Evolutionary conservation across 1,284 basidiomycete species (phyloP).

Genomic region (Ganoderma boninense): DNA sequence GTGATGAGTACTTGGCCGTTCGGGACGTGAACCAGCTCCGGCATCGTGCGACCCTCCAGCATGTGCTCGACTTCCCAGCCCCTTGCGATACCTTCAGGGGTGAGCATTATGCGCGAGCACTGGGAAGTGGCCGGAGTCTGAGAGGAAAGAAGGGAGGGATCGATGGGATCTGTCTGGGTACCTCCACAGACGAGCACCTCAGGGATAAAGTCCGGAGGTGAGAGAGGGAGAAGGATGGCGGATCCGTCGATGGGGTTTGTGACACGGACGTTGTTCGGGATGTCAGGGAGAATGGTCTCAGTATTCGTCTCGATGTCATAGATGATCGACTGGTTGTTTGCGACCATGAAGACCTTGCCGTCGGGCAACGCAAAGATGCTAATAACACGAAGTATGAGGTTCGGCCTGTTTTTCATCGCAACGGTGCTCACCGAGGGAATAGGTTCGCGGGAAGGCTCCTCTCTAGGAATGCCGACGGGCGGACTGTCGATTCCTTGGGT

Average conservation of each 20-base stretch:
- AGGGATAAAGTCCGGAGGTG: constrained; percentile 53
- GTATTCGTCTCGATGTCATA: constrained; percentile 43
- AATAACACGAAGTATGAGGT: not conserved
- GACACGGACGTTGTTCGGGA: constrained; percentile 58
- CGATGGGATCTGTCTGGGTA: constrained; percentile 39
- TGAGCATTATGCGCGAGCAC: constrained; percentile 44
- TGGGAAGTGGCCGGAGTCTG: constrained; percentile 53
- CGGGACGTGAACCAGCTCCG: constrained; percentile 75
- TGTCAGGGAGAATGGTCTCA: constrained; percentile 51
- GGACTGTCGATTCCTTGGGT: constrained; percentile 54
- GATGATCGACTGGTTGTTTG: constrained; percentile 50
- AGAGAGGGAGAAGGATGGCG: constrained; percentile 57
- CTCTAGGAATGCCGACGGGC: constrained; percentile 59
- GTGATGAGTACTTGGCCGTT: constrained; percentile 76
- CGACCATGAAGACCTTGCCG: constrained; percentile 56
- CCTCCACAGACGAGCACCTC: constrained; percentile 62
- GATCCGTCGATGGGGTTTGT: constrained; percentile 56
- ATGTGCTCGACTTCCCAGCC: constrained; percentile 70
- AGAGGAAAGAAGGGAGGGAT: constrained; percentile 44
- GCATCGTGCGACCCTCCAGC: constrained; percentile 82
- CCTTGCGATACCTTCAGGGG: constrained; percentile 34
- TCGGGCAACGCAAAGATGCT: constrained; percentile 38
- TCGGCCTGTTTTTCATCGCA: not conserved
- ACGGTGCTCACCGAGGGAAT: constrained; percentile 53
- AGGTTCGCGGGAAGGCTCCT: constrained; percentile 69